A percentile compares a stretch with the other conserved stretches of the same genome.
Conservation (phyloP, 345 rosid species). For the Camelina neglecta region DNA sequence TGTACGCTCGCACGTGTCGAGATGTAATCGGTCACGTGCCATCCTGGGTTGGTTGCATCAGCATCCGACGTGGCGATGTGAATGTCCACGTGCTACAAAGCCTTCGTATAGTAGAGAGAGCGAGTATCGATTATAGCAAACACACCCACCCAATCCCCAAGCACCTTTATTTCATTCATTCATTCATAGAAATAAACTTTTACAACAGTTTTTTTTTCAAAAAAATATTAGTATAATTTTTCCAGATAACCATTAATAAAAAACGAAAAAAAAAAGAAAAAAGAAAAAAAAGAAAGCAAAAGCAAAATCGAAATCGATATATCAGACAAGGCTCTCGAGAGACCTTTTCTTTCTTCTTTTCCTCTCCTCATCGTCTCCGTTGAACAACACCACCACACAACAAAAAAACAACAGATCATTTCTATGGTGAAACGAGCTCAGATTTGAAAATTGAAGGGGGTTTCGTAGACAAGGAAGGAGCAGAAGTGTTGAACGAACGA, state of each 20-base stretch:
- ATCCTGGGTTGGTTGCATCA: slow-evolving; percentile 42
- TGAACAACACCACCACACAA: slow-evolving; percentile 42
- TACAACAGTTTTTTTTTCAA: not conserved
- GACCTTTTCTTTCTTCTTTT: slow-evolving; percentile 35
- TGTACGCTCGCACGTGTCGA: slow-evolving; percentile 44
- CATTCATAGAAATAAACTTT: not conserved
- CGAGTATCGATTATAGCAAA: not conserved
- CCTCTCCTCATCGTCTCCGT: slow-evolving; percentile 42
- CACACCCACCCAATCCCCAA: slow-evolving; percentile 33
- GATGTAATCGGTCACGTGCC: slow-evolving; percentile 47
- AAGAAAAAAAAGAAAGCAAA: slow-evolving; percentile 20
- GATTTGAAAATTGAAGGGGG: slow-evolving; percentile 38
- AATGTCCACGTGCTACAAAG: slow-evolving; percentile 57
- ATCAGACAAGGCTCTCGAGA: slow-evolving; percentile 37
- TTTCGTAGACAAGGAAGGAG: slow-evolving; percentile 16
- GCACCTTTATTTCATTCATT: not conserved
- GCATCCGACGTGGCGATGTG: slow-evolving; percentile 54
- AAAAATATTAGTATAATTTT: not conserved
- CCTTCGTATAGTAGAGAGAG: slow-evolving; percentile 20
- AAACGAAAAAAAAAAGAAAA: slow-evolving; percentile 4
- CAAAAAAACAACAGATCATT: slow-evolving; percentile 28
- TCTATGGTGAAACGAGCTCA: slow-evolving; percentile 37
- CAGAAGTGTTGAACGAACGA: slow-evolving; percentile 21
- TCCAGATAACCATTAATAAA: slow-evolving; percentile 28
- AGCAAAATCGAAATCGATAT: slow-evolving; percentile 45